A percentile compares a stretch with the other conserved stretches of the same genome.
Evolutionary conservation across 1,284 basidiomycete genomes (phyloP).

Genomic region (Rugosomyces carneus): DNA sequence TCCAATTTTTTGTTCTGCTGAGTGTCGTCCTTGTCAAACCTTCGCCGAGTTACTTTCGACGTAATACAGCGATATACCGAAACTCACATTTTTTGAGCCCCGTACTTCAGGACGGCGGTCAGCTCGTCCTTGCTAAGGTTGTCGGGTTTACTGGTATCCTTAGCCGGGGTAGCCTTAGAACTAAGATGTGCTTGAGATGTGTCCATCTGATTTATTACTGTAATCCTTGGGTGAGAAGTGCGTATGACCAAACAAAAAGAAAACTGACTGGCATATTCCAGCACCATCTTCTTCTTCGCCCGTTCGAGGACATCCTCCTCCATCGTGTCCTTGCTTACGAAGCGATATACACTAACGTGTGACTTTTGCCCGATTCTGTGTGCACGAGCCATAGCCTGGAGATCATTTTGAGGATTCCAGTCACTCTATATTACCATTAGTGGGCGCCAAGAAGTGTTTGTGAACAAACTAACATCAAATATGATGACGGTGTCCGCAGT

Average conservation of each 20-base stretch:
- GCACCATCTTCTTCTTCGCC: slow-evolving; percentile 98
- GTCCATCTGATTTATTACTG: slow-evolving; percentile 99
- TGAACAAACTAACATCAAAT: slow-evolving; percentile 75
- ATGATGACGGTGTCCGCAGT: slow-evolving; percentile 99
- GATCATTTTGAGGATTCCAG: slow-evolving; percentile 97
- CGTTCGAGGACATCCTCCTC: slow-evolving; percentile 98
- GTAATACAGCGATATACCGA: slow-evolving; percentile 3
- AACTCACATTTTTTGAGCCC: slow-evolving; percentile 88
- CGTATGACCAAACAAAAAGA: slow-evolving; percentile 7
- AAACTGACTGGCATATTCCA: slow-evolving; percentile 95
- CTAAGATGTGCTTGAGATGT: slow-evolving; percentile 96
- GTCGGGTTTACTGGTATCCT: slow-evolving; percentile 75
- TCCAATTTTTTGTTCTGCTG: slow-evolving; percentile 95
- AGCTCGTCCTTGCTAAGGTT: slow-evolving; percentile 97
- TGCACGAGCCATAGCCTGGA: slow-evolving; percentile 98
- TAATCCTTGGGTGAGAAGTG: slow-evolving; percentile 15
- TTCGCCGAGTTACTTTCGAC: slow-evolving; percentile 25
- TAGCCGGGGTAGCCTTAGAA: slow-evolving; percentile 58
- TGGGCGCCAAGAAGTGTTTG: background rate
- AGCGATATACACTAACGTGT: slow-evolving; percentile 96
- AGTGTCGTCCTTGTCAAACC: slow-evolving; percentile 94
- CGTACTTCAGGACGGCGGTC: slow-evolving; percentile 98
- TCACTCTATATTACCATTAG: slow-evolving; percentile 51
- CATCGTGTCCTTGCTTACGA: slow-evolving; percentile 98
- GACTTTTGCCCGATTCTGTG: slow-evolving; percentile 97